Percentiles rank a stretch among this genome's conserved stretches.
Conservation (phyloP, 176 grass and related monocot species). For the Oryza meridionalis region DNA sequence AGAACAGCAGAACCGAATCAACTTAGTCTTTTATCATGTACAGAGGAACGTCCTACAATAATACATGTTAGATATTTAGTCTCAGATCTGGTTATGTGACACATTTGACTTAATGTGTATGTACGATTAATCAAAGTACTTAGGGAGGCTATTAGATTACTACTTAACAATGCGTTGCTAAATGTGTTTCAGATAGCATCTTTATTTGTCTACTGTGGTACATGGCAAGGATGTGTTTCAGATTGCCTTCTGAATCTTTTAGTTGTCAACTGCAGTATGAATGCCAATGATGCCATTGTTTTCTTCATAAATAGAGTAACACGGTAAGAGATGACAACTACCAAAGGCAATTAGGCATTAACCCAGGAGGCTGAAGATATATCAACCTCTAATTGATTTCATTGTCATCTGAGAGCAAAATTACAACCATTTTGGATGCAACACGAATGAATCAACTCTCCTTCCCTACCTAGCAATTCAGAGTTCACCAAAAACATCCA, state of each 20-base stretch:
- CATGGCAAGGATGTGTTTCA: no score
- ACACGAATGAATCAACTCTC: background rate
- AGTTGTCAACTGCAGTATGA: no score
- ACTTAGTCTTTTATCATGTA: constrained; percentile 13
- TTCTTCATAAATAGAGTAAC: constrained; percentile 3
- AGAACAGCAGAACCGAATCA: background rate
- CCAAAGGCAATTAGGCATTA: constrained; percentile 25
- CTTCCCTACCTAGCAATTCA: constrained; percentile 26
- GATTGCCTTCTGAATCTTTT: no score
- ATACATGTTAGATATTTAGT: constrained; percentile 2
- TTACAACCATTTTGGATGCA: constrained; percentile 22
- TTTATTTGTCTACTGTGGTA: no score
- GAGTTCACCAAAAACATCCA: constrained; percentile 15
- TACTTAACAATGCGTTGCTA: no score
- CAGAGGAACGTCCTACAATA: background rate
- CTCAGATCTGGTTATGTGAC: constrained; percentile 23
- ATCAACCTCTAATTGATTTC: constrained; percentile 28
- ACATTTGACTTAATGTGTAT: constrained; percentile 32
- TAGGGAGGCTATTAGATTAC: background rate
- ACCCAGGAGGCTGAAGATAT: constrained; percentile 20
- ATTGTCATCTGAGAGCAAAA: constrained; percentile 42
- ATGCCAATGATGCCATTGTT: background rate
- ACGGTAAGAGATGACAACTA: constrained; percentile 16
- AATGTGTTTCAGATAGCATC: no score
- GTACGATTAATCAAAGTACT: constrained; percentile 7